These are phyloP conservation scores for Huntiella omanensis DNA, from an alignment of 2,329 filamentous ascomycete genomes.

Conservation along the genomic window DNA sequence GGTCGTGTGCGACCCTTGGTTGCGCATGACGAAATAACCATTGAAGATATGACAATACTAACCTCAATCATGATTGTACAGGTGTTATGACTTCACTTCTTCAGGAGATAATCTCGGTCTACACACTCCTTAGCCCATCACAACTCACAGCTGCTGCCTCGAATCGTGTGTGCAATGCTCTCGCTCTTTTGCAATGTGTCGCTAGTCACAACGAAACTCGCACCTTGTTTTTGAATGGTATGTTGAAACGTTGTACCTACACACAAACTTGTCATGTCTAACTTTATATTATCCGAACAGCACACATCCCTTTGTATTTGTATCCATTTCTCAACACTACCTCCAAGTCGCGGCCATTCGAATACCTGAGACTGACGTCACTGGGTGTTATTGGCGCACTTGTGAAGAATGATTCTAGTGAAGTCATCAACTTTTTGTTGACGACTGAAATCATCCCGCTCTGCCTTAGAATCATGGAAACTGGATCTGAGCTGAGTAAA, in stretches of 20 bases:
- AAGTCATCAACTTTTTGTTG: constrained; percentile 96
- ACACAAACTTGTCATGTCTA: not conserved
- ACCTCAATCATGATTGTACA: constrained; percentile 19
- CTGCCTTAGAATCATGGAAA: constrained; percentile 97
- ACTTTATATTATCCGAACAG: constrained; percentile 25
- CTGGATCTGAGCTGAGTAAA: constrained; percentile 92
- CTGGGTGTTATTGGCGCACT: constrained; percentile 91
- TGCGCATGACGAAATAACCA: not conserved
- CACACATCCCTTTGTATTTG: constrained; percentile 91
- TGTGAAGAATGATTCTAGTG: constrained; percentile 96
- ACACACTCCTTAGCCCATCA: constrained; percentile 87
- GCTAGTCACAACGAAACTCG: constrained; percentile 94
- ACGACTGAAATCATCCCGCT: constrained; percentile 97
- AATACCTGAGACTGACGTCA: constrained; percentile 89
- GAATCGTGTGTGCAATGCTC: constrained; percentile 91
- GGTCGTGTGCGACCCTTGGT: not conserved
- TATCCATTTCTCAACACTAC: constrained; percentile 98
- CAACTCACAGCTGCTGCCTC: constrained; percentile 94
- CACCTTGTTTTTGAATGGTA: constrained; percentile 83
- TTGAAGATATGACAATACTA: constrained; percentile 7
- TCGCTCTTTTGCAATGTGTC: constrained; percentile 89
- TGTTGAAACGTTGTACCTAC: constrained; percentile 12
- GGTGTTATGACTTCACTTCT: constrained; percentile 95
- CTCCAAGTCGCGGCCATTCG: constrained; percentile 91
- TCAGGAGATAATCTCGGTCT: constrained; percentile 97